Conservation (phyloP, 257 asterid genomes). For the Solanum tacnaense region DNA sequence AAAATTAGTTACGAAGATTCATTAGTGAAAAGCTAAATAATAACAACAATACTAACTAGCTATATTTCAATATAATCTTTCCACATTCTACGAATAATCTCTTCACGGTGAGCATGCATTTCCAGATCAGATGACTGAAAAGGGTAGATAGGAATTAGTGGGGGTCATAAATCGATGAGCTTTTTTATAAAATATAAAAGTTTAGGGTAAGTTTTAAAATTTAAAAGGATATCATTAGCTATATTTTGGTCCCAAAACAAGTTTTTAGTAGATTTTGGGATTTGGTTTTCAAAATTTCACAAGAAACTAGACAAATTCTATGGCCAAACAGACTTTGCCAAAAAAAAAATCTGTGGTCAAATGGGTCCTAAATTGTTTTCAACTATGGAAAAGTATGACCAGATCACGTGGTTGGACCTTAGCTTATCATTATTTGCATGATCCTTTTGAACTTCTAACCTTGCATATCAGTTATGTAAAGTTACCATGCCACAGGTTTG, state of each 20-base stretch:
- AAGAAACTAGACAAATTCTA: background rate
- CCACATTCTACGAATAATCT: background rate
- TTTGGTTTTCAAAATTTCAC: background rate
- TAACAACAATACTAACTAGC: background rate
- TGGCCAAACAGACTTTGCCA: background rate
- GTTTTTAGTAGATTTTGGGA: background rate
- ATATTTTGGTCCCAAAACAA: background rate
- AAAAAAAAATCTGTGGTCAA: background rate
- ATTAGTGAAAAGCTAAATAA: background rate
- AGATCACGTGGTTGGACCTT: background rate
- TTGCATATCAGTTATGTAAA: background rate
- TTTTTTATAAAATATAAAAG: background rate
- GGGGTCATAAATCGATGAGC: background rate
- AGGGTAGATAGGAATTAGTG: background rate
- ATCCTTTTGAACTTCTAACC: background rate
- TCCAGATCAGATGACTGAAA: background rate
- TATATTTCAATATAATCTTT: background rate
- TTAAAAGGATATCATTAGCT: background rate
- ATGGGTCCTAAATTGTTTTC: background rate
- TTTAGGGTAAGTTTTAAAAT: background rate
- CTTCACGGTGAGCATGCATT: background rate
- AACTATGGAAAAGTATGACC: background rate
- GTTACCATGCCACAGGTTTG: background rate
- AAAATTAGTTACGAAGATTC: background rate
- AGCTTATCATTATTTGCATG: background rate